A percentile compares a stretch with the other conserved stretches of the same genome.
These are phyloP conservation scores for Aegilops speltoides DNA, from an alignment of 176 grass and related monocot species.

Conservation along the genomic window DNA sequence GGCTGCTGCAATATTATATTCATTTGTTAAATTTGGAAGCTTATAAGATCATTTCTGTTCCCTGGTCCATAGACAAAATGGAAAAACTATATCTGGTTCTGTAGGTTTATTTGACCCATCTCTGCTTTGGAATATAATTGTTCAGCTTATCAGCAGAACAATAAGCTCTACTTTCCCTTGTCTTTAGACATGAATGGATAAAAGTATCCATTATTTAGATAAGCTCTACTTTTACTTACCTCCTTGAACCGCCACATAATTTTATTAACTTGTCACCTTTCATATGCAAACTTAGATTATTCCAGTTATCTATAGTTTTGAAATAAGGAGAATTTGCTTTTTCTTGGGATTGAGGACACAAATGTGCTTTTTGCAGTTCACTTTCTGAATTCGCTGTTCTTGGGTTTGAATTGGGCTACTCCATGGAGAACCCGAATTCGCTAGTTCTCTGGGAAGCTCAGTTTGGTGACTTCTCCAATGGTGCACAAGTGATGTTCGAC, in stretches of 20 bases:
- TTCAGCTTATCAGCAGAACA: not conserved
- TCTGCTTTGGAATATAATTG: not conserved
- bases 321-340: not conserved
- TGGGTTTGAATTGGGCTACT: slow-evolving; percentile 97
- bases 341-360: not conserved
- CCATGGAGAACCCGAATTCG: slow-evolving; percentile 98
- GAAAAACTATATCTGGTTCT: not conserved
- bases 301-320: not conserved
- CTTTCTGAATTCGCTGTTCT: slow-evolving; percentile 98
- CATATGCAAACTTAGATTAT: not conserved
- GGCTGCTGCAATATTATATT: not conserved
- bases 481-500: slow-evolving; percentile 97
- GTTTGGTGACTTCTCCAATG: slow-evolving; percentile 94
- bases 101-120: not conserved
- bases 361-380: slow-evolving; percentile 58
- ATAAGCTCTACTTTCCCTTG: not conserved
- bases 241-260: not conserved
- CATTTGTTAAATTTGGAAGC: not conserved
- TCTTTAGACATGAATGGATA: not conserved
- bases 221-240: not conserved
- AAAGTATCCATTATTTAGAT: not conserved
- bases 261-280: not conserved
- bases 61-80: not conserved
- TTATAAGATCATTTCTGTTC: not conserved
- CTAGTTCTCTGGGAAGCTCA: slow-evolving; percentile 95